A percentile compares a stretch with the other conserved stretches of the same genome.
Conservation (phyloP, 225 moss, liverwort and hornwort genomes). For the Polytrichum formosum region DNA sequence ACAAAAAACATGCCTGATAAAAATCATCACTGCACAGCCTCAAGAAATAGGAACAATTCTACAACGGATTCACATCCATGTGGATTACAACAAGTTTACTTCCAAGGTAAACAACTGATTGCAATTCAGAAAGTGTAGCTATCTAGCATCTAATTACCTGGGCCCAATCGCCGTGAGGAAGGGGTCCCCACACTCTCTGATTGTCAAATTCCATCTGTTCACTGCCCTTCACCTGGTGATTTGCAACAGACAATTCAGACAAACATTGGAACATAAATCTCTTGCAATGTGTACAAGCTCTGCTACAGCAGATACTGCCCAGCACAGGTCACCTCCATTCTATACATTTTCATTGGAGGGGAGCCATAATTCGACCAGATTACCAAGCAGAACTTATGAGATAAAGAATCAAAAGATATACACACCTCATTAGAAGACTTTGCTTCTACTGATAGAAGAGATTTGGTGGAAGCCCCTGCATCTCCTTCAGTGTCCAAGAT, state of each 20-base stretch:
- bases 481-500: constrained; percentile 19
- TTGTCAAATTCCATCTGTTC: constrained; percentile 5
- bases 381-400: not conserved
- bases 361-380: not conserved
- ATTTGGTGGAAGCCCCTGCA: not conserved
- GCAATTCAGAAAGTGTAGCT: not conserved
- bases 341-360: no score
- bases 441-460: constrained; percentile 6
- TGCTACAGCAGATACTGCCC: not conserved
- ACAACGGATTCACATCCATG: no score
- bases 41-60: no score
- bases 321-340: no score
- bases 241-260: constrained; percentile 8
- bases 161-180: constrained; percentile 72
- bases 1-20: no score
- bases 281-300: not conserved
- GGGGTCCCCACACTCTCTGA: constrained; percentile 29
- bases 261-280: no score
- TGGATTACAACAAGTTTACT: no score
- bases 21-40: no score
- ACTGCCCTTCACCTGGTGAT: constrained; percentile 10
- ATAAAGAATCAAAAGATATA: not conserved
- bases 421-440: constrained; percentile 16
- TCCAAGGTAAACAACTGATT: not conserved
- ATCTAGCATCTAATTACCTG: constrained; percentile 21